phyloP scores from a whole-genome alignment of 2,329 filamentous ascomycete species.

The Hypoxylon sp. region DNA sequence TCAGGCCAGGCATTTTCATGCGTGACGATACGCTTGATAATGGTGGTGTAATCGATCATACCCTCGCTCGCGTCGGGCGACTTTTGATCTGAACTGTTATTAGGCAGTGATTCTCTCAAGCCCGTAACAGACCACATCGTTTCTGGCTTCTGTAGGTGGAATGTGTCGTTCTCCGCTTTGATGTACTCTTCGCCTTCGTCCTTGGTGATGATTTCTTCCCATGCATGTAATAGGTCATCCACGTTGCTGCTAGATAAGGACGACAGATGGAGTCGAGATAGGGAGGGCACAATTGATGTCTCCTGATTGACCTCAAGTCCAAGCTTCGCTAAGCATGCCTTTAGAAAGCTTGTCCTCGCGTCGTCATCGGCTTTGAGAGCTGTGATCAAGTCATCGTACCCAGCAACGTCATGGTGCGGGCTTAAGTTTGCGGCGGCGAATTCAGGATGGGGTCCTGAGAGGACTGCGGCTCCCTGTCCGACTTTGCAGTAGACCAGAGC shows the following conservation, averaged over 20 bases:
- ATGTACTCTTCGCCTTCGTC: constrained; percentile 76
- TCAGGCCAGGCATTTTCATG: constrained; percentile 75
- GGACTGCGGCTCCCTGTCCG: constrained; percentile 78
- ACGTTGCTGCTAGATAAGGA: constrained; percentile 70
- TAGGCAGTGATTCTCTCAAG: constrained; percentile 60
- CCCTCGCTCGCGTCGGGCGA: constrained; percentile 54
- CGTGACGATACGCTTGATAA: constrained; percentile 76
- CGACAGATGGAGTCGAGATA: constrained; percentile 85
- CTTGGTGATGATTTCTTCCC: constrained; percentile 71
- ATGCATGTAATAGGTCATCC: constrained; percentile 70
- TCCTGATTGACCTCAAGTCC: constrained; percentile 80
- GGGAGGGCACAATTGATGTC: constrained; percentile 73
- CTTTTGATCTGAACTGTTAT: constrained; percentile 44
- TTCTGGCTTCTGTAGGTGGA: constrained; percentile 74
- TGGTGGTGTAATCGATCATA: constrained; percentile 75
- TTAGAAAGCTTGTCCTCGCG: constrained; percentile 76
- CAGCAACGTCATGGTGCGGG: constrained; percentile 69
- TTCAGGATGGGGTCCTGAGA: constrained; percentile 95
- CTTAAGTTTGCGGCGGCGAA: constrained; percentile 83
- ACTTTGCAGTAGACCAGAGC: constrained; percentile 86
- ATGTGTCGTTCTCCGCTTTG: constrained; percentile 82
- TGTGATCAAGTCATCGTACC: constrained; percentile 75
- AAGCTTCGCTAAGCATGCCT: constrained; percentile 79
- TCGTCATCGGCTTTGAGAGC: constrained; percentile 73
- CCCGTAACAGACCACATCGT: constrained; percentile 66